A percentile compares a stretch with the other conserved stretches of the same genome.
Conservation (phyloP, 805 yeast species). For the Lipomyces starkeyi region DNA sequence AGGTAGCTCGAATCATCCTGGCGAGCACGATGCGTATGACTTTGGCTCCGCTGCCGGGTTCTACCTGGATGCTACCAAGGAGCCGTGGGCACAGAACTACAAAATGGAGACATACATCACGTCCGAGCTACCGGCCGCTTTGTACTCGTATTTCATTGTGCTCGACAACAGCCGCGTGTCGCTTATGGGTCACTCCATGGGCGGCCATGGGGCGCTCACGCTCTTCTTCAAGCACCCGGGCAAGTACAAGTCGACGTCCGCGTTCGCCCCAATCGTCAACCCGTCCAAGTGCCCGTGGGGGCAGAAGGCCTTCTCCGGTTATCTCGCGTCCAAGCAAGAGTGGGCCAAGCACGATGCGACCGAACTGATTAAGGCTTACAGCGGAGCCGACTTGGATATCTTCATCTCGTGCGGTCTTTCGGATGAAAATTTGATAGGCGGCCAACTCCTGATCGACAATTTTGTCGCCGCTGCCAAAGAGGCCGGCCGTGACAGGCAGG, state of each 20-base stretch:
- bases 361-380: conserved; percentile 63
- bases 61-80: conserved; percentile 81
- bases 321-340: conserved; percentile 65
- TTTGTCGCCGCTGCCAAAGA: conserved; percentile 65
- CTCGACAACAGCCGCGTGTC: conserved; percentile 67
- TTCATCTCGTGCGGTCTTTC: conserved; percentile 82
- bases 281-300: conserved; percentile 89
- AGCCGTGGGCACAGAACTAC: conserved; percentile 74
- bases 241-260: conserved; percentile 77
- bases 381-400: conserved; percentile 62
- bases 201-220: conserved; percentile 90
- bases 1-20: conserved; percentile 68
- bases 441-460: conserved; percentile 77
- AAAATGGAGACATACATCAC: conserved; percentile 86
- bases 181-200: conserved; percentile 98
- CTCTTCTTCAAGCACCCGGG: conserved; percentile 72
- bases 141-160: conserved; percentile 51
- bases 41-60: conserved; percentile 97
- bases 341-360: conserved; percentile 91
- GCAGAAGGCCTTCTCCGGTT: conserved; percentile 76
- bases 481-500: conserved; percentile 63
- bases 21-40: conserved; percentile 86
- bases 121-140: conserved; percentile 66
- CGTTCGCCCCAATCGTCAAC: conserved; percentile 88
- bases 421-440: conserved; percentile 70